phyloP scores from a whole-genome alignment of 148 eudicot genomes.

The Rhododendron vialii region DNA sequence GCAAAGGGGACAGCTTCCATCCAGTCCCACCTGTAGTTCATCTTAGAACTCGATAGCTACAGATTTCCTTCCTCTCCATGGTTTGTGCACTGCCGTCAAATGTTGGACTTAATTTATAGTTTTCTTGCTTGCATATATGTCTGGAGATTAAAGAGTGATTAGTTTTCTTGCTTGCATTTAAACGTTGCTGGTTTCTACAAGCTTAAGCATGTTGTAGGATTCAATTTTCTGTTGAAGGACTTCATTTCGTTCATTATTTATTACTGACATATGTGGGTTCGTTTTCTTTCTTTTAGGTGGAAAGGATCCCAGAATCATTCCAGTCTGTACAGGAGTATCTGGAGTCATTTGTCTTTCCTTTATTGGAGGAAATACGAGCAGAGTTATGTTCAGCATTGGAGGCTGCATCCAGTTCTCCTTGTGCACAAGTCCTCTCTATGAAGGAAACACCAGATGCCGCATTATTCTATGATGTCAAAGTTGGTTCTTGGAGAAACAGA shows the following conservation, averaged over 20 bases:
- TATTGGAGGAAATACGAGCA: conserved; percentile 60
- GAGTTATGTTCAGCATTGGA: conserved; percentile 46
- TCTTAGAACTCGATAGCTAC: background rate
- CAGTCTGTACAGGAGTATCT: conserved; percentile 34
- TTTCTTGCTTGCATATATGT: background rate
- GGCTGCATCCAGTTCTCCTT: conserved; percentile 41
- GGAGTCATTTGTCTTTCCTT: conserved; percentile 37
- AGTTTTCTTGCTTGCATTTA: background rate
- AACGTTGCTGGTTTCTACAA: background rate
- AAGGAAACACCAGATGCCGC: conserved; percentile 2
- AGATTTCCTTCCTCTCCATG: background rate
- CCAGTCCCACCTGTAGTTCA: background rate
- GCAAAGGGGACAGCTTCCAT: background rate
- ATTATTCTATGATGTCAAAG: conserved; percentile 23
- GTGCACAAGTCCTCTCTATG: conserved; percentile 35
- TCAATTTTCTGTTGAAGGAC: background rate
- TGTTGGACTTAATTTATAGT: background rate
- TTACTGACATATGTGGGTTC: too few species aligned
- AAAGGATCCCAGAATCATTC: conserved; percentile 43
- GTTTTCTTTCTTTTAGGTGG: conserved; percentile 33
- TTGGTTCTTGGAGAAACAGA: conserved; percentile 49
- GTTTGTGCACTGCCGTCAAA: background rate
- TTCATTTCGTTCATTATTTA: background rate
- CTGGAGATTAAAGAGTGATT: background rate
- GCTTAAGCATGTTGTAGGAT: background rate